Evolutionary conservation across 2,329 filamentous ascomycete genomes (phyloP).

Genomic region (Onygenales sp.): DNA sequence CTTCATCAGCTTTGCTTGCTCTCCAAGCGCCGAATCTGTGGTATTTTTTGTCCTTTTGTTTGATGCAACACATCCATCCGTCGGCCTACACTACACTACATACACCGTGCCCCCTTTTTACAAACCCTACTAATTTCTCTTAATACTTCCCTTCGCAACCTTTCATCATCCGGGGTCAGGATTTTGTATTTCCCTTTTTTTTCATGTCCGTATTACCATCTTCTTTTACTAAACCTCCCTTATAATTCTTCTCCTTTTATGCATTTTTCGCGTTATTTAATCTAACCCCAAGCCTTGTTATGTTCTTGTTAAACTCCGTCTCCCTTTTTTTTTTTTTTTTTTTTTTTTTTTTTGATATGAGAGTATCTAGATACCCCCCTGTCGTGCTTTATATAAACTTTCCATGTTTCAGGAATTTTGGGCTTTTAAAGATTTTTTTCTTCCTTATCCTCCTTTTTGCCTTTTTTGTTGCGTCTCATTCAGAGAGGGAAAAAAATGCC

Average conservation of each 20-base stretch:
- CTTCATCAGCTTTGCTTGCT: background rate
- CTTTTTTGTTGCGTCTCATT: background rate
- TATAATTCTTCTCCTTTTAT: background rate
- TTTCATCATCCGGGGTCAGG: no score
- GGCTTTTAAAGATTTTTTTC: background rate
- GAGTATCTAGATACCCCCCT: conserved; percentile 4
- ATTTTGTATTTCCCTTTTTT: background rate
- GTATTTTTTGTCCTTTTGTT: background rate
- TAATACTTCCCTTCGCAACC: no score
- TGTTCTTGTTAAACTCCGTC: background rate
- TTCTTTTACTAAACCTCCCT: background rate
- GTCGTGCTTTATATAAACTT: background rate
- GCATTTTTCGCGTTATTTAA: background rate
- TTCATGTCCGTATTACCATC: background rate
- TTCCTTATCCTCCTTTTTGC: background rate
- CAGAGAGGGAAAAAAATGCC: background rate
- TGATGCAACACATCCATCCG: background rate
- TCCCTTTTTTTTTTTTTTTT: background rate
- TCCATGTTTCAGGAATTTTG: background rate
- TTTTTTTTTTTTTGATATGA: background rate
- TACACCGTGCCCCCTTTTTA: no score
- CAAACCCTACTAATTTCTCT: no score
- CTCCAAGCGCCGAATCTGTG: background rate
- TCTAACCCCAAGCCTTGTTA: background rate
- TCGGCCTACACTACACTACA: no score